phyloP scores from a whole-genome alignment of 441 rosid species.

The Pelargonium cotyledonis region DNA sequence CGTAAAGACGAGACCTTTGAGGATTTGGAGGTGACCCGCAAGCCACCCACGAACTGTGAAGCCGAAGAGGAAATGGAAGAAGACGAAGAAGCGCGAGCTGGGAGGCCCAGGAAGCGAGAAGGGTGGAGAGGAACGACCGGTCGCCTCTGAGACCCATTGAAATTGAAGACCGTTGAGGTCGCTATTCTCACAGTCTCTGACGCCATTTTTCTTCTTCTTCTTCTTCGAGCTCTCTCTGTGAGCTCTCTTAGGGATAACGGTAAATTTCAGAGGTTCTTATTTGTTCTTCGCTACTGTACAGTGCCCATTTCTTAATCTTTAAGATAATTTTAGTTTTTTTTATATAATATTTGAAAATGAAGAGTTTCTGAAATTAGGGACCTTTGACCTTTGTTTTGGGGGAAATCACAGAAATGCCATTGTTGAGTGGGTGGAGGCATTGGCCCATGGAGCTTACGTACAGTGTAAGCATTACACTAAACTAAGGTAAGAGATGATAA shows the following conservation, averaged over 20 bases:
- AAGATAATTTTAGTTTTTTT: neutral
- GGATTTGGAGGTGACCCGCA: slow-evolving; percentile 31
- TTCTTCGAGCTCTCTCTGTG: neutral
- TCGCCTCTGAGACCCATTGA: slow-evolving; percentile 50
- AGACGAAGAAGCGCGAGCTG: slow-evolving; percentile 38
- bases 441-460: too few species aligned
- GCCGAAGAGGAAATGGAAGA: slow-evolving; percentile 46
- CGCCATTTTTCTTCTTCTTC: slow-evolving; percentile 42
- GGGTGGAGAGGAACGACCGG: slow-evolving; percentile 31
- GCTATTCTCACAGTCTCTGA: slow-evolving; percentile 51
- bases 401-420: too few species aligned
- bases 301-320: neutral
- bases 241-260: neutral
- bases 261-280: neutral
- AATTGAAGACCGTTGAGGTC: slow-evolving; percentile 44
- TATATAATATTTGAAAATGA: neutral
- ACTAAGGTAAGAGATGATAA: too few species aligned
- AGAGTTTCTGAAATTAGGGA: neutral
- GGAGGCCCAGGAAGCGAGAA: slow-evolving; percentile 43
- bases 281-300: neutral
- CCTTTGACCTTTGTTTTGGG: neutral
- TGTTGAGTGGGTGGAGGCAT: too few species aligned
- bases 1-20: slow-evolving; percentile 24
- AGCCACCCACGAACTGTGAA: slow-evolving; percentile 44
- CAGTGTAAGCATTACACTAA: too few species aligned